Evolutionary conservation across 2,329 filamentous ascomycete species (phyloP), one percentile per base, ranked within the genome.

Genomic region (Tolypocladium pustulatum): DNA sequence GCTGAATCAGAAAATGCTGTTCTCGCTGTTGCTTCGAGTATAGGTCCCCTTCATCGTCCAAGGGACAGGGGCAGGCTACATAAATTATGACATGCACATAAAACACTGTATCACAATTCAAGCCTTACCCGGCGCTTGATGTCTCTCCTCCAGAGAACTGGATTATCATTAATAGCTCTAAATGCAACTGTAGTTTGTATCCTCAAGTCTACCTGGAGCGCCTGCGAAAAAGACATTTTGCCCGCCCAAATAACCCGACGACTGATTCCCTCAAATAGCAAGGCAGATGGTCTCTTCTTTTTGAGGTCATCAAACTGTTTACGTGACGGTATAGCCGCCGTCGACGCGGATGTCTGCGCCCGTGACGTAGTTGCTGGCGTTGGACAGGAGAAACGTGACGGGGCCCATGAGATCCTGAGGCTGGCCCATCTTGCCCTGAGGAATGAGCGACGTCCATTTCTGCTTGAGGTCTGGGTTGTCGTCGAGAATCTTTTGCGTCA

Each of bases 401-500:
- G 92, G 90, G 2, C 93, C 93, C 89, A 96, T 96, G 59, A 97
- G 81, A 68, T 97, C 93, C 71, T 92, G 86, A 1, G 93, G 93
- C 56, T 86, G 82, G 32, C 93, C 93, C 90, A 97, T 96, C 76
- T 93, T 93, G 59, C 91, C 93, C 69, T 90, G 86, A 0, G 94
- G 94, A 61, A 97, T 97, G 57, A 96, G 81, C 1, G 89, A 92
- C 17, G 86, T 95, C 93, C 93, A 97, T 74, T 94, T 87, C 69
- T 87, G 81, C 73, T 91, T 89, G 43, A 97, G 84, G 58, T 94
- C 90, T 25, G 92, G 91, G 73, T 96, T 95, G 61, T 96, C 91
- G 63, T 94, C 89, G 32, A 97, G 83, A 65, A 97, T 97, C 78
- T 96, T 96, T 77, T 91, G 86, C 49, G 91, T 97, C 89, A 97